Conservation (phyloP, 83 land plant species). For the Picea mariana region DNA sequence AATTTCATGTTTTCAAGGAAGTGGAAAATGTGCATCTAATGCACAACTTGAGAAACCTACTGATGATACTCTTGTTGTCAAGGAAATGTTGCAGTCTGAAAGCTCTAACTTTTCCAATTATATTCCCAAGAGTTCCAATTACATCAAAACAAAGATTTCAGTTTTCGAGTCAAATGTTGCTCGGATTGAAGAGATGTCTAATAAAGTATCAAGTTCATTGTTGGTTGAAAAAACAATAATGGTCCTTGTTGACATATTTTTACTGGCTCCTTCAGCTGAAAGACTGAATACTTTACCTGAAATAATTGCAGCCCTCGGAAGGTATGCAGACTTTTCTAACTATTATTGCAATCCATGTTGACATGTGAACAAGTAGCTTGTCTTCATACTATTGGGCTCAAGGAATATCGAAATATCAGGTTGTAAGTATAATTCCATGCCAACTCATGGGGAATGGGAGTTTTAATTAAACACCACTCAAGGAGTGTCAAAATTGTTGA, state of each 20-base stretch:
- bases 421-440: too few relatives aligned
- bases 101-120: conserved; percentile 17
- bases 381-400: too few relatives aligned
- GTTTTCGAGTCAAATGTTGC: not conserved
- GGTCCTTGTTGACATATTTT: conserved; percentile 60
- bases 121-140: conserved; percentile 8
- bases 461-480: too few relatives aligned
- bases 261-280: conserved; percentile 54
- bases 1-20: not conserved
- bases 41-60: not conserved
- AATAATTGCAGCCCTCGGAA: conserved; percentile 79
- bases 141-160: not conserved
- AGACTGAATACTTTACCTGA: conserved; percentile 58
- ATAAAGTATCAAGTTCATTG: conserved; percentile 18
- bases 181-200: conserved; percentile 5
- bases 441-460: too few relatives aligned
- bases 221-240: conserved; percentile 79
- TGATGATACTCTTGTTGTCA: not conserved
- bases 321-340: too few relatives aligned
- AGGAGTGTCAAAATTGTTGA: too few relatives aligned
- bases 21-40: conserved; percentile 3
- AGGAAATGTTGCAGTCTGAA: not conserved
- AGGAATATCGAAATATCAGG: too few relatives aligned
- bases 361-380: too few relatives aligned
- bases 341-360: too few relatives aligned